Base-by-base conservation (phyloP, 2,329 filamentous ascomycete species). In the Pseudogymnoascus sp. region DNA sequence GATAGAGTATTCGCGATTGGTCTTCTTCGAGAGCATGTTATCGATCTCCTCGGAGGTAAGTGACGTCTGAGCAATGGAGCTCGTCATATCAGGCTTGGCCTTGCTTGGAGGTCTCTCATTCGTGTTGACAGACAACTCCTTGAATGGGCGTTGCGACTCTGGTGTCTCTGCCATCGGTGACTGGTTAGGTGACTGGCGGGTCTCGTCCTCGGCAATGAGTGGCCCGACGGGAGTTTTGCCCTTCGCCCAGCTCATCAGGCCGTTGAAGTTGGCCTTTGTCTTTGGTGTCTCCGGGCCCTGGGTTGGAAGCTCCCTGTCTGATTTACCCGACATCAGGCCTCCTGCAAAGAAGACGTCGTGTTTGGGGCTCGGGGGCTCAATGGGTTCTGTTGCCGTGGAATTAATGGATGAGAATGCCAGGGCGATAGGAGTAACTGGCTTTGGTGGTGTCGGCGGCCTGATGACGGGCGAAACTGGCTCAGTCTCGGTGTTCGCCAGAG, bases 1-100 rank as follows among this genome's bases (percentile, higher is more conserved):
- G 36, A 67, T 64, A 1, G 62, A 63, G 18, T 68, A 71, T 33
- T 70, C 68, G 28, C 69, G 61, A 22, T 68, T 69, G 38, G 63
- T 63, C 67, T 83, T 84, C 60, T 80, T 78, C 66, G 82, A 81
- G 61, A 95, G 75, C 69, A 96, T 80, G 61, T 84, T 82, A 66
- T 96, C 91, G 65, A 96, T 90, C 61, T 88, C 86, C 58, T 88
- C 83, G 0, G 89, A 83, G n/a, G 91, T 95, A 30, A 97, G 78
- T 38, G 87, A 80, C 22, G 92, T 97, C 75, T 97, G 93, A 12
- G 89, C 88, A 60, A 86, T 83, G 66, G 88, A 87, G 68, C 96
- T 90, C 18, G 79, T 76, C 63, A 80, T 87, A 60, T 75, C 72
- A 39, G 75, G 64, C 20, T 71, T 59, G 20, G 65, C 68, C 68